These are phyloP conservation scores for Prunus mume DNA, from an alignment of 306 rosid genomes.

Conservation along the genomic window DNA sequence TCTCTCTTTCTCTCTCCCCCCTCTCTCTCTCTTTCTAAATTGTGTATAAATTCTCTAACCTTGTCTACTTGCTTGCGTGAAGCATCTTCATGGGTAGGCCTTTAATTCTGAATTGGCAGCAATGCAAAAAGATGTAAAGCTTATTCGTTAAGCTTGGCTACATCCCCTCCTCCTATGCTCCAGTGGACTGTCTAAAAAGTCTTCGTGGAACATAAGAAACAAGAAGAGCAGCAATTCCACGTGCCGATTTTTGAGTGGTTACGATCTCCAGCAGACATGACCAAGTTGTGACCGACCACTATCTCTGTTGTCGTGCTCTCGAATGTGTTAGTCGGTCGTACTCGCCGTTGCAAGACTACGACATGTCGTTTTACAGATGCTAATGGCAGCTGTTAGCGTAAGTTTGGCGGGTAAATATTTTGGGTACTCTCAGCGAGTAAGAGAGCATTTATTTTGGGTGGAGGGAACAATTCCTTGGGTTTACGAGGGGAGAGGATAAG, in stretches of 20 bases:
- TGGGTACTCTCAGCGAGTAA: neutral
- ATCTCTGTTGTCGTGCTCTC: neutral
- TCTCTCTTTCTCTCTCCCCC: neutral
- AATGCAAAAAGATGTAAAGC: slow-evolving; percentile 29
- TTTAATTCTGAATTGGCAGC: slow-evolving; percentile 7
- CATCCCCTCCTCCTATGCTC: neutral
- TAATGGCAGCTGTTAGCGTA: neutral
- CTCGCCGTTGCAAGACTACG: neutral
- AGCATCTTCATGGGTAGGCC: slow-evolving; percentile 30
- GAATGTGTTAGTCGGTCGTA: neutral
- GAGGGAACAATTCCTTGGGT: neutral
- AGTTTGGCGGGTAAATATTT: neutral
- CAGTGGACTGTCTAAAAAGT: slow-evolving; percentile 22
- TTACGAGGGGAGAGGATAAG: slow-evolving; percentile 19
- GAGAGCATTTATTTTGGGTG: too few species aligned
- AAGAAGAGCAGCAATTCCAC: slow-evolving; percentile 16
- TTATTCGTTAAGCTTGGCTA: slow-evolving; percentile 11
- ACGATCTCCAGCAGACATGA: slow-evolving; percentile 3
- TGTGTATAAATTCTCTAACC: neutral
- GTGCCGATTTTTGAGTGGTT: slow-evolving; percentile 28
- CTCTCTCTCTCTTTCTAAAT: slow-evolving; percentile 1
- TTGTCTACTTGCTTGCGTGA: slow-evolving; percentile 36
- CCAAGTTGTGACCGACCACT: slow-evolving; percentile 6
- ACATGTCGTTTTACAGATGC: slow-evolving; percentile 12
- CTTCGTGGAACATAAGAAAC: slow-evolving; percentile 7